Conservation (phyloP, 306 rosid species). For the Hippophae gyantsensis region DNA sequence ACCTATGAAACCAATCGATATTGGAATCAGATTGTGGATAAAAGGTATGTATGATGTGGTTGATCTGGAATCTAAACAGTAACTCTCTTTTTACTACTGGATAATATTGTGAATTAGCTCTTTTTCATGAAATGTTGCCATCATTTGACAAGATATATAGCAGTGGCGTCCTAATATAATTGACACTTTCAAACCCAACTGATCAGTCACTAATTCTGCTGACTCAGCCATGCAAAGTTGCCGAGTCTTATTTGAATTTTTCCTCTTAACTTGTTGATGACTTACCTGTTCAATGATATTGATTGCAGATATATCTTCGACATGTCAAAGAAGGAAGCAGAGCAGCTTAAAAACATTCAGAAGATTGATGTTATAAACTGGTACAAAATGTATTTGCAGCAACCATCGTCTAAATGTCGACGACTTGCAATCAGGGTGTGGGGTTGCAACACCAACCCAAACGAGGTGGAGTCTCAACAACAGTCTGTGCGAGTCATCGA, state of each 20-base stretch:
- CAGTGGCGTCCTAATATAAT: too few relatives aligned
- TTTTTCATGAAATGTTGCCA: too few relatives aligned
- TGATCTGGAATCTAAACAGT: neutral
- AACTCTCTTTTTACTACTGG: too few relatives aligned
- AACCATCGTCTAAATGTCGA: constrained; percentile 63
- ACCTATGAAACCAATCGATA: constrained; percentile 61
- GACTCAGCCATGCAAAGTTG: too few relatives aligned
- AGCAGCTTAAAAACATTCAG: constrained; percentile 45
- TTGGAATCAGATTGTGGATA: constrained; percentile 74
- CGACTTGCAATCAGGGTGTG: constrained; percentile 64
- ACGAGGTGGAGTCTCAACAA: constrained; percentile 34
- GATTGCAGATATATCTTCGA: constrained; percentile 73
- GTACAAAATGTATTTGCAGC: constrained; percentile 58
- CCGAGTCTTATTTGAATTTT: neutral
- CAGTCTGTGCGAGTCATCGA: constrained; percentile 37
- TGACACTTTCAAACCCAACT: too few relatives aligned
- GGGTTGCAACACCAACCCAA: constrained; percentile 73
- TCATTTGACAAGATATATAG: too few relatives aligned
- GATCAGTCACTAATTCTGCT: too few relatives aligned
- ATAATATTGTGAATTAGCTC: too few relatives aligned
- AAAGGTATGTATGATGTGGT: constrained; percentile 38
- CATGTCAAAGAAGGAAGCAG: constrained; percentile 65
- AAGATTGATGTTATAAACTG: constrained; percentile 64
- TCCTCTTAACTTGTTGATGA: neutral
- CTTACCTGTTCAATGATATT: neutral